phyloP scores from a whole-genome alignment of 768 basidiomycete species.

The Hortiboletus campestris region DNA sequence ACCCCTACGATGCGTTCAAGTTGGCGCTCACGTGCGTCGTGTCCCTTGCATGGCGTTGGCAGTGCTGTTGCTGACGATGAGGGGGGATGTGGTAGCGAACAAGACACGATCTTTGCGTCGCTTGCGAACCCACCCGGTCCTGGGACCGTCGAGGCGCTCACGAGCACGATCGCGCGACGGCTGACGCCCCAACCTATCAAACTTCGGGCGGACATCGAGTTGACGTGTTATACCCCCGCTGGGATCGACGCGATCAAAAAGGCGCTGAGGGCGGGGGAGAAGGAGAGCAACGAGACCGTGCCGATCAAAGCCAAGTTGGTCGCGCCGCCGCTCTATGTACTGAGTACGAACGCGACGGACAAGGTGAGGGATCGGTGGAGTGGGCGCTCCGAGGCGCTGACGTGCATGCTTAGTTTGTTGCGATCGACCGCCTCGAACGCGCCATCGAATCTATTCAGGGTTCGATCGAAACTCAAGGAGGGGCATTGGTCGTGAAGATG shows the following conservation, averaged over 20 bases:
- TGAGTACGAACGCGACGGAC: conserved; percentile 95
- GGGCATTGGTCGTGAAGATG: conserved; percentile 92
- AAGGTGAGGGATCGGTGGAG: conserved; percentile 51
- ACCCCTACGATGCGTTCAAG: conserved; percentile 98
- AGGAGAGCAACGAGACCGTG: conserved; percentile 81
- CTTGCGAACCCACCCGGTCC: conserved; percentile 57
- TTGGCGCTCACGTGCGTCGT: conserved; percentile 83
- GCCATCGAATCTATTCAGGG: conserved; percentile 89
- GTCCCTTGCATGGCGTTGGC: neutral
- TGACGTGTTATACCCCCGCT: conserved; percentile 93
- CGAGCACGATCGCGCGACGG: conserved; percentile 85
- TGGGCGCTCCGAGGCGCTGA: neutral
- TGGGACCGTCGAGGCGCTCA: conserved; percentile 61
- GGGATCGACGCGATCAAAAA: conserved; percentile 97
- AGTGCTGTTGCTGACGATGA: too few species aligned
- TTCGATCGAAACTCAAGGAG: conserved; percentile 82
- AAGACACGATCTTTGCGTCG: conserved; percentile 77
- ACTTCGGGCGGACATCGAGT: conserved; percentile 94
- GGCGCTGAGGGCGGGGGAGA: conserved; percentile 86
- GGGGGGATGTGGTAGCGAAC: conserved; percentile 47
- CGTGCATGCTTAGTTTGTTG: conserved; percentile 54
- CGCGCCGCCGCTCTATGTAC: conserved; percentile 93
- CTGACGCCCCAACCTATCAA: conserved; percentile 99
- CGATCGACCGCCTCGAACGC: conserved; percentile 90
- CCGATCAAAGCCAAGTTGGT: conserved; percentile 98